Evolutionary conservation across 768 basidiomycete genomes (phyloP).

Genomic region (Russula foetens): DNA sequence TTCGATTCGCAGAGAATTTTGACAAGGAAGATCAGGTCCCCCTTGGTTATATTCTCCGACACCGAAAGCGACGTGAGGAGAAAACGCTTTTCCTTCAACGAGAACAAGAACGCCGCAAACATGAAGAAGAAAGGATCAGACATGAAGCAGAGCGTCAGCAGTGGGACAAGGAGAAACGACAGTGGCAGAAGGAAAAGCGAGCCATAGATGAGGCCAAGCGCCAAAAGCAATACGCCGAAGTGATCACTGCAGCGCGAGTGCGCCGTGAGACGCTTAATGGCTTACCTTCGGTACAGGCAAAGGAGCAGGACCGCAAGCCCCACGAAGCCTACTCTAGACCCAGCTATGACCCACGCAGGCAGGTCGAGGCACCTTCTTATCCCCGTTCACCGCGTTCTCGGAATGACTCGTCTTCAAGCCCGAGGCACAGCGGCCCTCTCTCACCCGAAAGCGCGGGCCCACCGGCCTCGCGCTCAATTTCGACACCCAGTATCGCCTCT

Average conservation of each 20-base stretch:
- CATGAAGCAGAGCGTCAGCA: constrained; percentile 36
- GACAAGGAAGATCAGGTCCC: constrained; percentile 62
- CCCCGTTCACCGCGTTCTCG: background rate
- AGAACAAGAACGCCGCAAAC: constrained; percentile 46
- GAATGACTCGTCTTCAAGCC: constrained; percentile 11
- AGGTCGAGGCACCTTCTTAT: background rate
- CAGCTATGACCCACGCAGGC: constrained; percentile 16
- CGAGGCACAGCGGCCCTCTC: constrained; percentile 3
- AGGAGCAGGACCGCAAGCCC: constrained; percentile 9
- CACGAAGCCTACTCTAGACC: constrained; percentile 18
- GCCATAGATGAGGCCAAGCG: constrained; percentile 37
- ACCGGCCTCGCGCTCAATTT: constrained; percentile 3
- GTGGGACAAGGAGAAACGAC: constrained; percentile 35
- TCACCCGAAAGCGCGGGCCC: constrained; percentile 8
- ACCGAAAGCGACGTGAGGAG: constrained; percentile 60
- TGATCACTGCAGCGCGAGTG: constrained; percentile 16
- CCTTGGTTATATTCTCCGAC: constrained; percentile 52
- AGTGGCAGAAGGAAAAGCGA: constrained; percentile 38
- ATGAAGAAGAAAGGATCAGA: constrained; percentile 35
- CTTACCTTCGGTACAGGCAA: constrained; percentile 1
- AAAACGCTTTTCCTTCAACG: constrained; percentile 54
- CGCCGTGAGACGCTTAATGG: constrained; percentile 7
- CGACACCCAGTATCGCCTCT: constrained; percentile 8
- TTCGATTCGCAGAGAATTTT: constrained; percentile 52
- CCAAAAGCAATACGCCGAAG: constrained; percentile 16